A percentile compares a stretch with the other conserved stretches of the same genome.
Evolutionary conservation across 2,329 filamentous ascomycete species (phyloP).

Genomic region (Chaetoscypha palmicola): DNA sequence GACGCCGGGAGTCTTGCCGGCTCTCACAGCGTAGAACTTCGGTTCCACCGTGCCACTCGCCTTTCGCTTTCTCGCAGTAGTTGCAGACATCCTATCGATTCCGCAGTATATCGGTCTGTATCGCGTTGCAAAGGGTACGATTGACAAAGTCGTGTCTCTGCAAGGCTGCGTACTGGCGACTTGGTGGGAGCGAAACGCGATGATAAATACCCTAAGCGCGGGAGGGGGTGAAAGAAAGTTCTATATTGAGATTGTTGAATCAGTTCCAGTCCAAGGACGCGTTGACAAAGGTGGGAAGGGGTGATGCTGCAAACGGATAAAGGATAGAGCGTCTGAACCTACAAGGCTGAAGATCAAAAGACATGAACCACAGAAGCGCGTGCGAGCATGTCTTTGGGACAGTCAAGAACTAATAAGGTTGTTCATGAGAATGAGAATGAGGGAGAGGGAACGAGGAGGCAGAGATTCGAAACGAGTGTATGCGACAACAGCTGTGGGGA

Average conservation of each 20-base stretch:
- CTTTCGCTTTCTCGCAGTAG: conserved; percentile 23
- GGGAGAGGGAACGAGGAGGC: not conserved
- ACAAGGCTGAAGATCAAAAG: not conserved
- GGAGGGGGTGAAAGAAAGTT: not conserved
- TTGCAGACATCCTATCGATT: not conserved
- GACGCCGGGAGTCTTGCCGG: conserved; percentile 50
- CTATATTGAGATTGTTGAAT: not conserved
- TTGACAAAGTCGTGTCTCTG: not conserved
- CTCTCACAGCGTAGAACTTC: conserved; percentile 58
- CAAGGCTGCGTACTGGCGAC: not conserved
- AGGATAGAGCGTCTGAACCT: not conserved
- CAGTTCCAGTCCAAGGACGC: not conserved
- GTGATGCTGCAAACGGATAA: not conserved
- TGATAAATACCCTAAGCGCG: not conserved
- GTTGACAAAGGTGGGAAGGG: not conserved
- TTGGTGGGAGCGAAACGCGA: not conserved
- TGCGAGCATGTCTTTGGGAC: not conserved
- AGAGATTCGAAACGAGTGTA: not conserved
- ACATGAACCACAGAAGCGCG: too few relatives aligned
- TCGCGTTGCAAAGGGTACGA: not conserved
- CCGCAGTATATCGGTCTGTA: not conserved
- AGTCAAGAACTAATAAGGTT: not conserved
- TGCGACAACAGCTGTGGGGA: too few relatives aligned
- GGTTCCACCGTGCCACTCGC: conserved; percentile 5
- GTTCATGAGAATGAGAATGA: not conserved